Conservation (phyloP, 2,329 filamentous ascomycete species). For the Dothiorella sarmentorum region DNA sequence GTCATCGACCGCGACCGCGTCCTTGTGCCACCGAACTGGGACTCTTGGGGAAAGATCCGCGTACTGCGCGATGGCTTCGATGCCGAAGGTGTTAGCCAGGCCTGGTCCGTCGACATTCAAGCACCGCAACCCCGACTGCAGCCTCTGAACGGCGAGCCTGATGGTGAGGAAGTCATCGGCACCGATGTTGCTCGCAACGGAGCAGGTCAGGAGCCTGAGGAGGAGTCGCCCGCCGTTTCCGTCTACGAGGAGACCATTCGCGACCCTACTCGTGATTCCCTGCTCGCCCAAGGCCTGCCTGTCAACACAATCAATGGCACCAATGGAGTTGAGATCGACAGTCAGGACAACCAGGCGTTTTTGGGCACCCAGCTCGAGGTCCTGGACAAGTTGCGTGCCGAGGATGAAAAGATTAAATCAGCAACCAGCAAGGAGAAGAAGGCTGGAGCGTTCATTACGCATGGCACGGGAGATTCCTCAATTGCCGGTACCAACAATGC, state of each 20-base stretch:
- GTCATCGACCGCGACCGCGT: conserved; percentile 94
- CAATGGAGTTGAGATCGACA: conserved; percentile 58
- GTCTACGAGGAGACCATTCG: conserved; percentile 77
- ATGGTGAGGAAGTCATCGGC: conserved; percentile 23
- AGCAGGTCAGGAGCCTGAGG: conserved; percentile 21
- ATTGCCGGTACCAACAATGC: conserved; percentile 3
- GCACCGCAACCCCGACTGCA: conserved; percentile 22
- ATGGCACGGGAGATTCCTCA: conserved; percentile 6
- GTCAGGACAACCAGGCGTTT: conserved; percentile 75
- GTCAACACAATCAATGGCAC: conserved; percentile 41
- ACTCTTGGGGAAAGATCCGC: conserved; percentile 96
- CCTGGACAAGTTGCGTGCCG: conserved; percentile 62
- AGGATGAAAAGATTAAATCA: conserved; percentile 56
- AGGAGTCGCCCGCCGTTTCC: conserved; percentile 59
- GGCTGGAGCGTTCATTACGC: conserved; percentile 23
- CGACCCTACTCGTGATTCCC: conserved; percentile 65
- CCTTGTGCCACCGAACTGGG: conserved; percentile 93
- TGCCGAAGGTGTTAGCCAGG: conserved; percentile 77
- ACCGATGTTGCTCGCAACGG: conserved; percentile 18
- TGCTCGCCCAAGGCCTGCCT: conserved; percentile 50
- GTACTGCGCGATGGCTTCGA: conserved; percentile 90
- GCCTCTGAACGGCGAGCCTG: conserved; percentile 21
- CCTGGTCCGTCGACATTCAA: conserved; percentile 82
- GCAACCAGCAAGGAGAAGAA: conserved; percentile 39
- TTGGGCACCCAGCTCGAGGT: conserved; percentile 70